A percentile compares a stretch with the other conserved stretches of the same genome.
These are phyloP conservation scores for Neopestalotiopsis sp. DNA, from an alignment of 2,329 filamentous ascomycete species.

Conservation along the genomic window DNA sequence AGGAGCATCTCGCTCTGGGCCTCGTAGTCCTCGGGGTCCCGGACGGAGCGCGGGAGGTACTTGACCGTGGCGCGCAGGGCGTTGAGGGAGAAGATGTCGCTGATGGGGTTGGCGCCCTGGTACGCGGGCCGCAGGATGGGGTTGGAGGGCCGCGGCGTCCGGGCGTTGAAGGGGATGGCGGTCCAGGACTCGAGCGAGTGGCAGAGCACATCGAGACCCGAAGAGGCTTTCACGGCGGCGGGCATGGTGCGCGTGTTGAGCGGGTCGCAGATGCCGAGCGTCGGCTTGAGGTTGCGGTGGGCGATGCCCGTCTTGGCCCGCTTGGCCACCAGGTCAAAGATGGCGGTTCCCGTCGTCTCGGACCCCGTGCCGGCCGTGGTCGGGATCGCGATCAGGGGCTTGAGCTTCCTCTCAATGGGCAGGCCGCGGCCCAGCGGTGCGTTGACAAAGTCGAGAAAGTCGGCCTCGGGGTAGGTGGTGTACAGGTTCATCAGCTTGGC, in stretches of 20 bases:
- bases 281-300: slow-evolving; percentile 94
- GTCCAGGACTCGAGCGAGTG: slow-evolving; percentile 97
- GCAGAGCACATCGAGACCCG: slow-evolving; percentile 92
- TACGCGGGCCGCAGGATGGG: slow-evolving; percentile 92
- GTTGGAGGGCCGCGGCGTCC: slow-evolving; percentile 82
- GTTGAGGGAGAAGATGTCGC: slow-evolving; percentile 92
- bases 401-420: slow-evolving; percentile 73
- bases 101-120: slow-evolving; percentile 96
- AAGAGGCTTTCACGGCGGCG: slow-evolving; percentile 86
- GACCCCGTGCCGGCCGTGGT: slow-evolving; percentile 88
- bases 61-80: slow-evolving; percentile 85
- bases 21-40: slow-evolving; percentile 87
- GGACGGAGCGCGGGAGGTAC: slow-evolving; percentile 87
- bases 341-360: slow-evolving; percentile 96
- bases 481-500: slow-evolving; percentile 99
- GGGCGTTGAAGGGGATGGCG: slow-evolving; percentile 90
- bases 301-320: slow-evolving; percentile 95
- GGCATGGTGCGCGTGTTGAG: slow-evolving; percentile 97
- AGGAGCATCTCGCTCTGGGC: slow-evolving; percentile 96
- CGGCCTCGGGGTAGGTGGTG: slow-evolving; percentile 85
- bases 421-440: slow-evolving; percentile 86
- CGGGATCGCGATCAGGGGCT: slow-evolving; percentile 80
- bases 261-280: slow-evolving; percentile 82
- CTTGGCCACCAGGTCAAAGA: slow-evolving; percentile 91
- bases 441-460: slow-evolving; percentile 98